Evolutionary conservation across 2,329 filamentous ascomycete species (phyloP).

Genomic region (Penicillium occitanis): DNA sequence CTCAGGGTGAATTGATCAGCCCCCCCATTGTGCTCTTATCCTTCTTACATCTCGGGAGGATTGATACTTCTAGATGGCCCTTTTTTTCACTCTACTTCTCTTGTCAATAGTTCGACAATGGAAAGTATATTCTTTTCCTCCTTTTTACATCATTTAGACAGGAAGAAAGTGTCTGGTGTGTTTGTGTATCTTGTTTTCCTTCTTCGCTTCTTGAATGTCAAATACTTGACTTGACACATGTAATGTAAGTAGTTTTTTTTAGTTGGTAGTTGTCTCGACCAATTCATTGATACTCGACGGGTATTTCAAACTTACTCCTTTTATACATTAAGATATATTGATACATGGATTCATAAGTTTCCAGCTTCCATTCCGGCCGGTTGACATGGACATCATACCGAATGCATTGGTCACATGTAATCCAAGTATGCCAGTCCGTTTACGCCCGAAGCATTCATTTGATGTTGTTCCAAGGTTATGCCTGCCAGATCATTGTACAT

Average conservation of each 20-base stretch:
- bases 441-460: neutral
- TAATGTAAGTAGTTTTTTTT: neutral
- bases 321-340: neutral
- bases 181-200: neutral
- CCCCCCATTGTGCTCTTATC: neutral
- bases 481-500: neutral
- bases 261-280: neutral
- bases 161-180: neutral
- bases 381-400: neutral
- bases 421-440: neutral
- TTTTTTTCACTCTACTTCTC: constrained; percentile 11
- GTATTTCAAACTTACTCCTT: neutral
- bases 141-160: neutral
- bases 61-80: constrained; percentile 12
- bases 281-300: neutral
- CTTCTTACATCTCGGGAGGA: constrained; percentile 3
- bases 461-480: neutral
- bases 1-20: neutral
- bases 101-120: constrained; percentile 18
- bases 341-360: neutral
- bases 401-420: neutral
- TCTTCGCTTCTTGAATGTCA: neutral
- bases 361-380: neutral
- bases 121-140: neutral
- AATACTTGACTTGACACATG: neutral